Evolutionary conservation across 208 protist species (phyloP), one percentile per base, ranked within the genome.

Genomic region (Acanthamoeba lenticulata): DNA sequence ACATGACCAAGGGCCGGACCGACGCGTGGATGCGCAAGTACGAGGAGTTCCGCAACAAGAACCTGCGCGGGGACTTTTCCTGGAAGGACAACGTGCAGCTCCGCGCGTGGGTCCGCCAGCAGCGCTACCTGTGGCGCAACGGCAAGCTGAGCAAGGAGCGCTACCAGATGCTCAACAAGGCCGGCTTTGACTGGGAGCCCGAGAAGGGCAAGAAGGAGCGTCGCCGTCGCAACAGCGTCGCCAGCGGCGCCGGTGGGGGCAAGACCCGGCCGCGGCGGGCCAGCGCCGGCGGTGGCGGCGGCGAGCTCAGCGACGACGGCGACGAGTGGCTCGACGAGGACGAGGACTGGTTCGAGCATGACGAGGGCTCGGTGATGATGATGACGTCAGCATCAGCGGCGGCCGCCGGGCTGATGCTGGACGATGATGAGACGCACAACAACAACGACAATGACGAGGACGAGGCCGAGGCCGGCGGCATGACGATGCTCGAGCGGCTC

Each of bases 11-110:
- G 77, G 77, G 77, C 4, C 77, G 77, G 15, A 86, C 77, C 29
- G 77, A 86, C n/a, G 77, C 77, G 40, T 86, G 77, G 77, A 86
- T 86, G 77, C 77, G 77, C 44, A 86, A 86, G 77, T 86, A 86
- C 44, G 77, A 86, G 45, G 77, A 86, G 34, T 86, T 86, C 45
- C 77, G 77, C 77, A 86, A 86, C 44, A 86, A 86, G 45, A 86
- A 86, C 77, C 77, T 86, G 44, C 77, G 77, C 0, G 77, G 77
- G n/a, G 77, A 86, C 77, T 86, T 86, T 29, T 86, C 77, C n/a
- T 86, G 77, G 77, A 86, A 86, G 44, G 77, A 60, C 44, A 86
- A 86, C 77, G 77, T 86, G 5, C 40, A 86, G 44, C 45, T 86
- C 5, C 77, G 77, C 11, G 77, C 77, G 27, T 86, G 77, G 77